phyloP scores from a whole-genome alignment of 805 yeast species.

The Debaryomyces hansenii region DNA sequence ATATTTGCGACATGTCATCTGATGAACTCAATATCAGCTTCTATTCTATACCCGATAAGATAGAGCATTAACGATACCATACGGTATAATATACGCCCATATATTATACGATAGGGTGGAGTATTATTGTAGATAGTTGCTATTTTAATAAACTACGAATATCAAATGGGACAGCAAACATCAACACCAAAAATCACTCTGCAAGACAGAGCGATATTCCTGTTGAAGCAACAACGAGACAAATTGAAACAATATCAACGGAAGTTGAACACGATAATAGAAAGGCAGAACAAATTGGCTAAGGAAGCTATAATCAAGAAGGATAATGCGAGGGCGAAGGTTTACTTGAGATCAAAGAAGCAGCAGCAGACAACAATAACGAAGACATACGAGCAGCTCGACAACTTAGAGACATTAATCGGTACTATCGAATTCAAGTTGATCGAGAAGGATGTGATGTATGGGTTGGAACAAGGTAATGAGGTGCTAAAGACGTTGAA shows the following conservation, averaged over 20 bases:
- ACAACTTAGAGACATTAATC: slow-evolving; percentile 75
- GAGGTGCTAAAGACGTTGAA: slow-evolving; percentile 73
- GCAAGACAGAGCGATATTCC: slow-evolving; percentile 84
- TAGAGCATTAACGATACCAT: too few species aligned
- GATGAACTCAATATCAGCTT: background rate
- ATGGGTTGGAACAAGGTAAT: slow-evolving; percentile 81
- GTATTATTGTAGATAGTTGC: too few species aligned
- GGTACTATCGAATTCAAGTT: slow-evolving; percentile 84
- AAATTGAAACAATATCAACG: slow-evolving; percentile 71
- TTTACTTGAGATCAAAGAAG: slow-evolving; percentile 73
- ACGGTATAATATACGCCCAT: too few species aligned
- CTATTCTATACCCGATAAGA: too few species aligned
- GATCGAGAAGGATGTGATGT: slow-evolving; percentile 80
- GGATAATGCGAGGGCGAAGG: slow-evolving; percentile 60
- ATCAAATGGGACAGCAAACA: slow-evolving; percentile 40
- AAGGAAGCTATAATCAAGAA: slow-evolving; percentile 51
- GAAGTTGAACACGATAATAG: slow-evolving; percentile 56
- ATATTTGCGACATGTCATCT: background rate
- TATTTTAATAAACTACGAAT: too few species aligned
- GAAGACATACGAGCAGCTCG: slow-evolving; percentile 75
- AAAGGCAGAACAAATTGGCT: slow-evolving; percentile 63
- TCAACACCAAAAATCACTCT: slow-evolving; percentile 65
- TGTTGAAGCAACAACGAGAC: slow-evolving; percentile 86
- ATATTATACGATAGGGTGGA: too few species aligned
- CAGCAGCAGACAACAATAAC: slow-evolving; percentile 74